Percentiles rank a stretch among this genome's conserved stretches.
Evolutionary conservation across 1,284 basidiomycete species (phyloP).

Genomic region (Pholiota adiposa): DNA sequence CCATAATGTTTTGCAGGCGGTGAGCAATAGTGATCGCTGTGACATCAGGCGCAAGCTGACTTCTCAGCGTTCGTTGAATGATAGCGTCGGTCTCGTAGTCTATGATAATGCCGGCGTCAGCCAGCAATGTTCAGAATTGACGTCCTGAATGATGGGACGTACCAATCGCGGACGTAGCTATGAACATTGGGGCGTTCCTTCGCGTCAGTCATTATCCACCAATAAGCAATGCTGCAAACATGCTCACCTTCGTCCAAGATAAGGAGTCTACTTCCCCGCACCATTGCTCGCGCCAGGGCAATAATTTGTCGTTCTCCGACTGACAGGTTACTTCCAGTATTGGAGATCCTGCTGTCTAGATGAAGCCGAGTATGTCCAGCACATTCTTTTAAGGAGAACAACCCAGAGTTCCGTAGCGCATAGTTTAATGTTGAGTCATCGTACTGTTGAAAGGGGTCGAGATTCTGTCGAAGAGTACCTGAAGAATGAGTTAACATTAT

Average conservation of each 20-base stretch:
- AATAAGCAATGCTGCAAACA: too few relatives aligned
- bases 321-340: conserved; percentile 69
- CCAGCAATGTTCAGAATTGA: background rate
- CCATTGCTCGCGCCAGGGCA: conserved; percentile 61
- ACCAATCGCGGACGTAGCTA: conserved; percentile 60
- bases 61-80: conserved; percentile 61
- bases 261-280: conserved; percentile 60
- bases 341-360: conserved; percentile 55
- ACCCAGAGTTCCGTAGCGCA: conserved; percentile 57
- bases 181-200: background rate
- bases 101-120: conserved; percentile 21
- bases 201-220: background rate
- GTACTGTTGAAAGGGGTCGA: conserved; percentile 75
- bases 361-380: conserved; percentile 53
- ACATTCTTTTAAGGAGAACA: conserved; percentile 55
- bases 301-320: conserved; percentile 76
- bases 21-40: conserved; percentile 72
- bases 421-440: conserved; percentile 67
- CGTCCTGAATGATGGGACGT: conserved; percentile 9
- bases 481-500: background rate
- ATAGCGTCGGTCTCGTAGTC: conserved; percentile 64
- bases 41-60: conserved; percentile 54
- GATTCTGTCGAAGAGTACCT: conserved; percentile 31
- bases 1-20: conserved; percentile 72
- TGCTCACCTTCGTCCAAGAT: conserved; percentile 62